Evolutionary conservation across 2,329 filamentous ascomycete genomes (phyloP), one percentile per base, ranked within the genome.

Genomic region (Coniochaeta prunicola): DNA sequence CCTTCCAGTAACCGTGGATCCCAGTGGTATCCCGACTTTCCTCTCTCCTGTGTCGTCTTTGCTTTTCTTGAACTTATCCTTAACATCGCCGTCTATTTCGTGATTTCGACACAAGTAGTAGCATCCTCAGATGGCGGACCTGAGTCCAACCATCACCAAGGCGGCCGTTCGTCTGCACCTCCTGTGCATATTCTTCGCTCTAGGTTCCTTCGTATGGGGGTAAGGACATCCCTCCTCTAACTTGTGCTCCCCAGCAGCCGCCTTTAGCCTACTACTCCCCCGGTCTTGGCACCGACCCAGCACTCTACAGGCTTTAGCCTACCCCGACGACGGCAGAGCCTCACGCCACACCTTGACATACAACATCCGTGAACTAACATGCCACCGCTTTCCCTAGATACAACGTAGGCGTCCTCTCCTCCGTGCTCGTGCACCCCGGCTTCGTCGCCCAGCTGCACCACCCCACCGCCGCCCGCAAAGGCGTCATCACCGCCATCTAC

Each of bases 201-300:
- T 84, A n/a, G 81, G 80, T 13, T 80, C 81, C 2, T 80, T 82
- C 38, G 75, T 81, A 26, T 83, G 81, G 80, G 81, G 81, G 78
- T 81, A 67, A 65, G 74, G 8, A 54, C 40, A 21, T 26, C 10
- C 36, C 36, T 38, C 17, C 54, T 7, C 45, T n/a, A 13, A 19
- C 7, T 56, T 34, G n/a, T 59, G n/a, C n/a, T n/a, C 19, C 17
- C 17, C 33, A 34, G 30, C 57, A n/a, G 33, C 24, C 19, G 17
- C 28, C 15, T 40, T 40, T 56, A 3, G 21, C 45, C 45, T 53
- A 13, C 24, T 53, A 5, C 24, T 28, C 31, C n/a, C 48, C 26
- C 26, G n/a, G 26, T 4, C 48, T 33, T 53, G 48, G 48, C 48
- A 15, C 12, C 3, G 4, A 53, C 24, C 10, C 21, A 45, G 40